phyloP scores from a whole-genome alignment of 441 rosid genomes.

The Pelargonium myrrhifolium region DNA sequence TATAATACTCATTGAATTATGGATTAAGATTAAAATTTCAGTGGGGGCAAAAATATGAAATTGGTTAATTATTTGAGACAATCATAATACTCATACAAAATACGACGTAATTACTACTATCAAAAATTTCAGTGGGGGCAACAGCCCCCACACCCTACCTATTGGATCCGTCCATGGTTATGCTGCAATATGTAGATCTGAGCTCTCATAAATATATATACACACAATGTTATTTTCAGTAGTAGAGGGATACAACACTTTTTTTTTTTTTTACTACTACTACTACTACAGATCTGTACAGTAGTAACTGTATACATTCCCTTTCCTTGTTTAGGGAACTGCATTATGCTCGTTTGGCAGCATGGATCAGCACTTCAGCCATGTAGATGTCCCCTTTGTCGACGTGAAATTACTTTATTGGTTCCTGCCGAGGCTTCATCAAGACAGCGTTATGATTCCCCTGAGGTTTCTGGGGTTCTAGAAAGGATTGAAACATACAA shows the following conservation, averaged over 20 bases:
- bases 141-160: too few relatives aligned
- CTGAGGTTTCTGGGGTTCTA: conserved; percentile 40
- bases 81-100: too few relatives aligned
- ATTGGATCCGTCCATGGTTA: too few relatives aligned
- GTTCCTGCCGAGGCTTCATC: conserved; percentile 58
- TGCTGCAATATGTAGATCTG: not conserved
- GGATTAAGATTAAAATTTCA: too few relatives aligned
- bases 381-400: conserved; percentile 82
- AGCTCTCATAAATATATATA: not conserved
- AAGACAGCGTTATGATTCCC: conserved; percentile 32
- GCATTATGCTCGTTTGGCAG: conserved; percentile 82
- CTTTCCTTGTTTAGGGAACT: conserved; percentile 36
- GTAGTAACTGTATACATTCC: not conserved
- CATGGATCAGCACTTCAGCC: conserved; percentile 67
- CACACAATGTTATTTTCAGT: not conserved
- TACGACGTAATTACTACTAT: too few relatives aligned
- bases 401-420: conserved; percentile 64
- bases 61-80: too few relatives aligned
- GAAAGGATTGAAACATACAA: conserved; percentile 55
- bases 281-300: not conserved
- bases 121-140: too few relatives aligned
- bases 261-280: not conserved
- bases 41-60: too few relatives aligned
- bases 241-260: not conserved
- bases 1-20: too few relatives aligned